A percentile compares a stretch with the other conserved stretches of the same genome.
phyloP scores from a whole-genome alignment of 176 grass and related monocot species.

The Aegilops longissima region DNA sequence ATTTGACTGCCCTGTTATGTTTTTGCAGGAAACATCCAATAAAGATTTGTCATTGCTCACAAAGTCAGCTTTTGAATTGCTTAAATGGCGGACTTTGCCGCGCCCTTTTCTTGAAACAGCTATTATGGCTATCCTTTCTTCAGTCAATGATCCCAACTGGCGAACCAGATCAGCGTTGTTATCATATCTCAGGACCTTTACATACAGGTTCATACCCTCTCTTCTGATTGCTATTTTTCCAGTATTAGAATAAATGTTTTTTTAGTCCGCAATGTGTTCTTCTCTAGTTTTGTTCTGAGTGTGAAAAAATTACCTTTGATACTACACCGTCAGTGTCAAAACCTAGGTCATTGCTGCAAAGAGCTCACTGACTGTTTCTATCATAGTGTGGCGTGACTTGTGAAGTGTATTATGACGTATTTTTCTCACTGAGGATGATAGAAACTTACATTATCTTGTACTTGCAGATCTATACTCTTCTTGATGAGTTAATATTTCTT shows the following conservation, averaged over 20 bases:
- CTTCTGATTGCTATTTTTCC: not conserved
- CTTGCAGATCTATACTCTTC: slow-evolving; percentile 6
- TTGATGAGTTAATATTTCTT: not conserved
- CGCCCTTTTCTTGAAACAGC: slow-evolving; percentile 78
- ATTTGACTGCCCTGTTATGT: not conserved
- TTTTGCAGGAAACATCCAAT: slow-evolving; percentile 86
- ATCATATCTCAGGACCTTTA: slow-evolving; percentile 79
- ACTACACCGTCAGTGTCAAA: not conserved
- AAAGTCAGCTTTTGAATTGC: slow-evolving; percentile 87
- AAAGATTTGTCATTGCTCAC: slow-evolving; percentile 91
- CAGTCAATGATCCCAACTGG: slow-evolving; percentile 78
- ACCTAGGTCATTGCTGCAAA: slow-evolving; percentile 14
- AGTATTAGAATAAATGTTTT: not conserved
- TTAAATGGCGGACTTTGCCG: slow-evolving; percentile 75
- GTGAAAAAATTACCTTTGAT: slow-evolving; percentile 3
- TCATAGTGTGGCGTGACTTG: not conserved
- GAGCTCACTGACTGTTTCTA: not conserved
- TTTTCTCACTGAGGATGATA: not conserved
- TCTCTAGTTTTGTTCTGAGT: not conserved
- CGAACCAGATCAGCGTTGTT: slow-evolving; percentile 82
- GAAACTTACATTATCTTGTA: not conserved
- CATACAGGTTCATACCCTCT: slow-evolving; percentile 69
- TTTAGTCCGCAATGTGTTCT: not conserved
- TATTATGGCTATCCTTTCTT: slow-evolving; percentile 74
- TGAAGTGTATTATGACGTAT: not conserved